Evolutionary conservation across 495 filamentous ascomycete genomes (phyloP), one percentile per base, ranked within the genome.

Genomic region (Aspergillus avenaceus): DNA sequence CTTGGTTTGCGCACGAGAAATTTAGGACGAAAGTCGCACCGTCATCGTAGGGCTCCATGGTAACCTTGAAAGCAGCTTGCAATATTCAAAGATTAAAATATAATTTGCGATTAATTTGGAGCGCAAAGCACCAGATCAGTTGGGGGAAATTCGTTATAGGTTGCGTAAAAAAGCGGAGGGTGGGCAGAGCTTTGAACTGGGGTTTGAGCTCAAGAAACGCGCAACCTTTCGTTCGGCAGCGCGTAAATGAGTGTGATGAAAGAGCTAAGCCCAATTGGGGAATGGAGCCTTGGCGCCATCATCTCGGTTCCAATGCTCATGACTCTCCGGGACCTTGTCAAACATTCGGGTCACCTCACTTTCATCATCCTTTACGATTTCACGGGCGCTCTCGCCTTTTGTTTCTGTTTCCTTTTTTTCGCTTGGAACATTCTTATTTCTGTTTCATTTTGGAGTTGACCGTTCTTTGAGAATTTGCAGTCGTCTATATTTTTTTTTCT

Each of bases 11-110:
- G 44, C 51, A 47, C 49, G 32, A 28, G n/a, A 36, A 42, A 24
- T 24, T n/a, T 25, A 32, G 5, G 6, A 19, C 32, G 44, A 36
- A 49, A 38, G 41, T 43, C 60, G 46, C 50, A 63, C 57, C 69
- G 23, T 74, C 71, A 22, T 76, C 73, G 26, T 71, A 74, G 41
- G 62, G 53, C 31, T 76, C 71, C 70, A 73, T 74, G 22, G 12
- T 53, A n/a, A 22, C 28, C 13, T 31, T 21, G 31, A 12, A 16
- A 16, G n/a, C 2, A 19, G 16, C 18, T 18, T 21, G n/a, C n/a
- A n/a, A n/a, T n/a, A n/a, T n/a, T n/a, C n/a, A n/a, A n/a, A n/a
- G n/a, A n/a, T n/a, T n/a, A n/a, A n/a, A n/a, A n/a, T n/a, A n/a
- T n/a, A n/a, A n/a, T n/a, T n/a, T n/a, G n/a, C n/a, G n/a, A n/a